Evolutionary conservation across 345 rosid species (phyloP).

Genomic region (Combretum micranthum): DNA sequence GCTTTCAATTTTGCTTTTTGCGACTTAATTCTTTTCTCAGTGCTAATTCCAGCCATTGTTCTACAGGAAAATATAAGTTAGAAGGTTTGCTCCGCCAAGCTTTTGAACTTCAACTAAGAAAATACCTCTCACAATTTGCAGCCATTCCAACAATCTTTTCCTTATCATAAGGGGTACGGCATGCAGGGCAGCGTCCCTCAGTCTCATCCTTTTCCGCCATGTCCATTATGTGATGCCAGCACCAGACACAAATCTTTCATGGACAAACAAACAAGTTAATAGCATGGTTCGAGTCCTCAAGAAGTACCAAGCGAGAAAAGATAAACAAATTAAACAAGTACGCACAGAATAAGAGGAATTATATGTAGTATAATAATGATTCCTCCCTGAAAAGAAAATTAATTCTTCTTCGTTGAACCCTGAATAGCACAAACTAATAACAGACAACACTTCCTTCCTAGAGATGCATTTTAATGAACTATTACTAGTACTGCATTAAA

Average conservation of each 20-base stretch:
- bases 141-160: slow-evolving; percentile 87
- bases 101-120: not conserved
- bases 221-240: slow-evolving; percentile 93
- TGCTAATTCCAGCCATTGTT: slow-evolving; percentile 55
- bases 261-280: too few relatives aligned
- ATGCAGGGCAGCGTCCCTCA: slow-evolving; percentile 94
- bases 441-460: too few relatives aligned
- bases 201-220: slow-evolving; percentile 91
- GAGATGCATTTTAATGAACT: too few relatives aligned
- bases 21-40: slow-evolving; percentile 58
- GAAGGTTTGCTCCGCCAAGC: not conserved
- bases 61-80: slow-evolving; percentile 18
- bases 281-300: too few relatives aligned
- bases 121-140: slow-evolving; percentile 55
- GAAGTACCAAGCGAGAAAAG: too few relatives aligned
- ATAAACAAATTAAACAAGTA: too few relatives aligned
- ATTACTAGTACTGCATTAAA: too few relatives aligned
- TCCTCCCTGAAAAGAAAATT: too few relatives aligned
- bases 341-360: too few relatives aligned
- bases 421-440: too few relatives aligned
- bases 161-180: slow-evolving; percentile 82
- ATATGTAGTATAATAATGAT: too few relatives aligned
- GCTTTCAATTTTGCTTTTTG: slow-evolving; percentile 61
- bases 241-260: slow-evolving; percentile 83
- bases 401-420: too few relatives aligned